A percentile compares a stretch with the other conserved stretches of the same genome.
These are phyloP conservation scores for Amanita exitialis DNA, from an alignment of 768 basidiomycete species.

Conservation along the genomic window DNA sequence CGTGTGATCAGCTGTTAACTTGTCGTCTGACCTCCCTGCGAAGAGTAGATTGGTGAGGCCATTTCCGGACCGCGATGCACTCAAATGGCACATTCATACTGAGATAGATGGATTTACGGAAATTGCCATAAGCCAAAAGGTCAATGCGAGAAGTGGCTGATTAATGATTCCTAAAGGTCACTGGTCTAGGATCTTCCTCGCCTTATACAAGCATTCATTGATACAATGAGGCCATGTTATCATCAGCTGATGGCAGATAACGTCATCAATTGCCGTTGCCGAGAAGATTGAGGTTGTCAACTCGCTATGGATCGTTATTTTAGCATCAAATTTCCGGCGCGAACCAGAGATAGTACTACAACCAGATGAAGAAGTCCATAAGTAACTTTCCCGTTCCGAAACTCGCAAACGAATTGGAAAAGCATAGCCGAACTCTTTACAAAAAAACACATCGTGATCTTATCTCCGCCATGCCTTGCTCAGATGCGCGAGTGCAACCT, in stretches of 20 bases:
- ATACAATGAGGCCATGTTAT: neutral
- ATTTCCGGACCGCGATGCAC: neutral
- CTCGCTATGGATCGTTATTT: too few relatives aligned
- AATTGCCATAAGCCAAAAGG: neutral
- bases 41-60: neutral
- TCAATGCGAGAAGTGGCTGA: too few relatives aligned
- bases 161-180: neutral
- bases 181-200: neutral
- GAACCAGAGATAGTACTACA: too few relatives aligned
- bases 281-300: too few relatives aligned
- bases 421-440: too few relatives aligned
- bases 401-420: too few relatives aligned
- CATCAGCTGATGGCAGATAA: neutral
- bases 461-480: neutral
- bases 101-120: neutral
- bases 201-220: neutral
- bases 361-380: too few relatives aligned
- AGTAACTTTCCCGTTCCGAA: too few relatives aligned
- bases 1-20: neutral
- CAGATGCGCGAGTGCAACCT: too few relatives aligned
- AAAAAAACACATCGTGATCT: too few relatives aligned
- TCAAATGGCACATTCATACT: neutral
- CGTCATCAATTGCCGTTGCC: neutral
- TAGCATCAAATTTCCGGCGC: too few relatives aligned
- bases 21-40: neutral